A percentile compares a stretch with the other conserved stretches of the same genome.
Conservation (phyloP, 2,329 filamentous ascomycete species). For the Thermoascus crustaceus region DNA sequence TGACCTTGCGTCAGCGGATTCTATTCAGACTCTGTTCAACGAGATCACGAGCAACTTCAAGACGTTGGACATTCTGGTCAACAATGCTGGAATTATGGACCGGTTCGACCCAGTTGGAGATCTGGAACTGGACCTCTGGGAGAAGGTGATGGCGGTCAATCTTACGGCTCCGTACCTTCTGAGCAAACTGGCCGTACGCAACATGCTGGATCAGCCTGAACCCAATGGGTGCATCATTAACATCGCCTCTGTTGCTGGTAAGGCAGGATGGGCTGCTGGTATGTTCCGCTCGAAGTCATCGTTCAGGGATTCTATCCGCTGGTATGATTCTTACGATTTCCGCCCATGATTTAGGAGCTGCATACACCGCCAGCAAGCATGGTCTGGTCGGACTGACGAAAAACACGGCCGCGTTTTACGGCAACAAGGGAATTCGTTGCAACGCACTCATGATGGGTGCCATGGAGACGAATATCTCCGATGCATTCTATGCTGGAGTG, state of each 20-base stretch:
- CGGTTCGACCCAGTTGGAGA: conserved; percentile 46
- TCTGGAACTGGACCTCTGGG: conserved; percentile 42
- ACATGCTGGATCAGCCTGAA: conserved; percentile 32
- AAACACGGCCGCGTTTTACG: conserved; percentile 52
- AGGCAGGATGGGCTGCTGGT: conserved; percentile 37
- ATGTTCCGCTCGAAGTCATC: no score
- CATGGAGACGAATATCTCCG: conserved; percentile 50
- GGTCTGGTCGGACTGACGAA: conserved; percentile 48
- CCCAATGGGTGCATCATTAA: conserved; percentile 45
- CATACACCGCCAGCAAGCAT: conserved; percentile 49
- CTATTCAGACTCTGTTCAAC: conserved; percentile 31
- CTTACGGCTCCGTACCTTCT: conserved; percentile 48
- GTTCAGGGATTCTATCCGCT: no score
- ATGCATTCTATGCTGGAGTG: conserved; percentile 29
- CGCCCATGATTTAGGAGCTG: no score
- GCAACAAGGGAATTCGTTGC: conserved; percentile 45
- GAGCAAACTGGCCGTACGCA: conserved; percentile 43
- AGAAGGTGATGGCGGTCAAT: conserved; percentile 49
- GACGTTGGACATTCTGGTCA: conserved; percentile 50
- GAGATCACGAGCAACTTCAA: conserved; percentile 29
- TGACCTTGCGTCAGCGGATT: conserved; percentile 30
- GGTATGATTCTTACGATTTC: no score
- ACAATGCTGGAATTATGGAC: no score
- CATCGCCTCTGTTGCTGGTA: conserved; percentile 42
- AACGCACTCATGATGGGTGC: conserved; percentile 45